Conservation (phyloP, 2,329 filamentous ascomycete species). For the Penicillium decumbens region DNA sequence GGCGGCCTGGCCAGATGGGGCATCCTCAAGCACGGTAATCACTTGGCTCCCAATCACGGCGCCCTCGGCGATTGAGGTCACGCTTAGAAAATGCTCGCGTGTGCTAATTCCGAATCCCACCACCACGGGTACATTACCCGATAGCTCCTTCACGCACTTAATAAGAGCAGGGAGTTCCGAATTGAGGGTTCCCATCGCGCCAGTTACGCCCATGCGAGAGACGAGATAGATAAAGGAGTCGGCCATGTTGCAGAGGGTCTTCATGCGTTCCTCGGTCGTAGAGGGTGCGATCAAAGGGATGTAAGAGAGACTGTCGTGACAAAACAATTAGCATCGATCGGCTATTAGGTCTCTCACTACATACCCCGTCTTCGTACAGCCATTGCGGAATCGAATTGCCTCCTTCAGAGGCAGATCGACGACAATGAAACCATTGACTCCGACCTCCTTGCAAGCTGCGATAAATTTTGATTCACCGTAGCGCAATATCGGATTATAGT, state of each 20-base stretch:
- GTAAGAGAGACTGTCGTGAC: constrained; percentile 55
- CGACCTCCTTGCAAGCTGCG: constrained; percentile 63
- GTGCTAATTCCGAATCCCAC: constrained; percentile 95
- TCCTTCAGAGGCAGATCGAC: constrained; percentile 14
- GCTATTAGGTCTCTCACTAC: constrained; percentile 21
- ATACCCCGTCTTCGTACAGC: constrained; percentile 71
- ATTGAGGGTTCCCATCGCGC: constrained; percentile 75
- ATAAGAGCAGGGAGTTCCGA: constrained; percentile 71
- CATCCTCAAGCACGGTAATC: constrained; percentile 67
- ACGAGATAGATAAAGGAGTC: constrained; percentile 98
- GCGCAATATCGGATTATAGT: constrained; percentile 89
- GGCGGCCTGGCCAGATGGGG: constrained; percentile 57
- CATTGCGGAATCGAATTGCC: constrained; percentile 66
- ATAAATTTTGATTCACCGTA: constrained; percentile 87
- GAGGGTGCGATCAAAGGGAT: constrained; percentile 88
- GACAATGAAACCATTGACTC: constrained; percentile 17
- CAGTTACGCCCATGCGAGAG: constrained; percentile 89
- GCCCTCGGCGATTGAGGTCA: constrained; percentile 76
- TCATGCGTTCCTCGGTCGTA: constrained; percentile 85
- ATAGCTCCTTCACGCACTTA: constrained; percentile 78
- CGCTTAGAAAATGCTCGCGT: constrained; percentile 78
- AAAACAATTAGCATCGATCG: neutral
- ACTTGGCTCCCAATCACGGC: constrained; percentile 94
- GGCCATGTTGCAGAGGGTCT: constrained; percentile 83
- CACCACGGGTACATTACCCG: constrained; percentile 76